These are phyloP conservation scores for Epichloe scottii DNA, from an alignment of 2,329 filamentous ascomycete species.

Conservation along the genomic window DNA sequence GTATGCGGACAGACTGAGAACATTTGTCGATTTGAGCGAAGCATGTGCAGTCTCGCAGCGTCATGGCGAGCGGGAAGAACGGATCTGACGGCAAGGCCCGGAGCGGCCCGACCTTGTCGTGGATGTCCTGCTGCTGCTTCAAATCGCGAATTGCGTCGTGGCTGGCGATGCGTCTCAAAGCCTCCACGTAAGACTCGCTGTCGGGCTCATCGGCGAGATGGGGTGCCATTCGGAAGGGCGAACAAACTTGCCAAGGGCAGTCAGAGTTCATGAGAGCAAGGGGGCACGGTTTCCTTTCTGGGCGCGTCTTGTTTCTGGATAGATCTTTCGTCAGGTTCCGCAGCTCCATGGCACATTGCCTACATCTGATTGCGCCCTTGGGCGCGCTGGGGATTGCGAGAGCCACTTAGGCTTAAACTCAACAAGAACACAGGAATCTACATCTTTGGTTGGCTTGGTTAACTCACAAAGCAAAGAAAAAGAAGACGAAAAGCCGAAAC, in stretches of 20 bases:
- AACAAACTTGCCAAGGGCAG: slow-evolving; percentile 29
- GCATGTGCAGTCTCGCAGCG: slow-evolving; percentile 65
- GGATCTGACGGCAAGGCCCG: slow-evolving; percentile 26
- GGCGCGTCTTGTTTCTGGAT: slow-evolving; percentile 20
- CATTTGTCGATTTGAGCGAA: slow-evolving; percentile 46
- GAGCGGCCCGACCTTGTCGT: slow-evolving; percentile 33
- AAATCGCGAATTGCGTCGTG: slow-evolving; percentile 23
- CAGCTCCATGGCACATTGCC: slow-evolving; percentile 54
- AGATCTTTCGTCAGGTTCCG: slow-evolving; percentile 22
- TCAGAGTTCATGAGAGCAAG: slow-evolving; percentile 47
- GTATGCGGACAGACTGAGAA: slow-evolving; percentile 33
- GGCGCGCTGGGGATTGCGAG: slow-evolving; percentile 61
- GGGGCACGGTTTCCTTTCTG: slow-evolving; percentile 44
- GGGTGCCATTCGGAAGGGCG: slow-evolving; percentile 27
- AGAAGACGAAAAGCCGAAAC: neutral
- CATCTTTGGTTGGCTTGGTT: slow-evolving; percentile 10
- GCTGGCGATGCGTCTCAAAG: slow-evolving; percentile 18
- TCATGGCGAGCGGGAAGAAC: slow-evolving; percentile 61
- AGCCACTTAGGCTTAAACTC: slow-evolving; percentile 86
- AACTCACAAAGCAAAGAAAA: slow-evolving; percentile 1
- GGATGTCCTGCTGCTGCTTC: slow-evolving; percentile 24
- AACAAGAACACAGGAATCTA: slow-evolving; percentile 30
- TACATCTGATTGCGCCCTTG: slow-evolving; percentile 47
- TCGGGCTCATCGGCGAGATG: slow-evolving; percentile 16
- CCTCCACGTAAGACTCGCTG: slow-evolving; percentile 16